Conservation (phyloP, 768 basidiomycete genomes). For the Pulveroboletus sp. region DNA sequence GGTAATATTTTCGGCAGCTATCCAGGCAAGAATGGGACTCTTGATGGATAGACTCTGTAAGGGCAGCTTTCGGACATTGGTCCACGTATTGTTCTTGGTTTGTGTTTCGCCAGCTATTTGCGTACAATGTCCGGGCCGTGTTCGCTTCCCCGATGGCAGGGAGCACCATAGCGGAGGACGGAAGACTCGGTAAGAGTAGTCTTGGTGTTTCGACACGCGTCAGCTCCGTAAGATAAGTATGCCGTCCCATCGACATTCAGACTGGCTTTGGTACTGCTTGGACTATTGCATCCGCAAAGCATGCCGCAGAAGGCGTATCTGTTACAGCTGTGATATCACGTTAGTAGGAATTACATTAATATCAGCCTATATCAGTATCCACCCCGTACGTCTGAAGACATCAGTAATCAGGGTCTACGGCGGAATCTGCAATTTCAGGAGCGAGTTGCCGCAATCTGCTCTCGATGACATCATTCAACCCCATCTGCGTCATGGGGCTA, state of each 20-base stretch:
- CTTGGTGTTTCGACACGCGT: conserved; percentile 10
- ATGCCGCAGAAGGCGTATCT: conserved; percentile 11
- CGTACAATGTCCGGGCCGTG: conserved; percentile 11
- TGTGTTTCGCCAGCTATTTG: conserved; percentile 24
- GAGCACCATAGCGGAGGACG: conserved; percentile 1
- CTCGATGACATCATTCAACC: conserved; percentile 37
- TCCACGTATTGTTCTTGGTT: conserved; percentile 14
- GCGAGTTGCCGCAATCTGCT: conserved; percentile 32
- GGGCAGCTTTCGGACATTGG: conserved; percentile 9
- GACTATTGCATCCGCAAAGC: conserved; percentile 19
- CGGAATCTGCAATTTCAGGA: conserved; percentile 9
- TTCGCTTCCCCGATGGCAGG: conserved; percentile 5
- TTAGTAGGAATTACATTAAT: conserved; percentile 30
- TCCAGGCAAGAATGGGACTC: conserved; percentile 2
- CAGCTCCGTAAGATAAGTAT: conserved; percentile 5
- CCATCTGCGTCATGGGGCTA: conserved; percentile 22
- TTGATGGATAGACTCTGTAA: conserved; percentile 2
- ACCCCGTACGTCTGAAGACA: conserved; percentile 4
- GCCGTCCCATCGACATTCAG: conserved; percentile 1
- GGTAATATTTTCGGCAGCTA: conserved; percentile 12
- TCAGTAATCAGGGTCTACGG: conserved; percentile 14
- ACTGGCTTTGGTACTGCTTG: conserved; percentile 19
- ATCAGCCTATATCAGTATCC: conserved; percentile 14
- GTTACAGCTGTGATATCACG: conserved; percentile 27
- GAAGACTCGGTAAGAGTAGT: conserved; percentile 8